Base-by-base conservation (phyloP, 1,284 basidiomycete genomes). In the Pseudozyma sp. region DNA sequence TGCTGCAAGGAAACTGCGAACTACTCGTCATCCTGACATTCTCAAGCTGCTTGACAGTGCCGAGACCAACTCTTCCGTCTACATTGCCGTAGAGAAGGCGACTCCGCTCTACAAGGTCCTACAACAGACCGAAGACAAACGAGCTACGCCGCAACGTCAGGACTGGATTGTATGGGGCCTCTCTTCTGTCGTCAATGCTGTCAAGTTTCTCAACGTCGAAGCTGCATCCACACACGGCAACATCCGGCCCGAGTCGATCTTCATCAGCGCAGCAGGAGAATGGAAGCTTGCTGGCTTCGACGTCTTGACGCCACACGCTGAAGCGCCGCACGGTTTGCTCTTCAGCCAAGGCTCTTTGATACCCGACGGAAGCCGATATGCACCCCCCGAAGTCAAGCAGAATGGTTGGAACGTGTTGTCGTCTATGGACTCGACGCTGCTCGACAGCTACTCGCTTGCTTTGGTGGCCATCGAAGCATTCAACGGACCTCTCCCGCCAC, bases 201-300 rank as follows among this genome's bases (percentile, higher is more conserved):
- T 98, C 47, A 89, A 92, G 4, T 99, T 99, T 86, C 85, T 99
- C 60, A 97, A 99, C 80, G 91, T 94, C 43, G 84, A 85, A 14
- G 78, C 79, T 1, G 64, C 65, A 14, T 79, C 79, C 3, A 93
- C 93, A 0, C 97, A 99, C 83, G 96, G 95, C 44, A 93, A 92
- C 70, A 86, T 98, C 61, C 88, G 91, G 60, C 87, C 90, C 5
- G 89, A 91, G 61, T 91, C 92, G 2, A 89, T 99, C 70, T 98
- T 97, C 83, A 90, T 98, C 63, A 87, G 87, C 0, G 84, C 85
- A 0, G 93, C 94, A 0, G 93, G 96, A 19, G 97, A 99, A 87
- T 99, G 95, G 96, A 92, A 92, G 82, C 87, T 99, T 10, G 95
- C 92, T 36, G 96, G 96, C 1, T 95, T 99, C 80, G 97, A 99